Conservation (phyloP, 2,329 filamentous ascomycete species). For the Curvularia eragrostidis region DNA sequence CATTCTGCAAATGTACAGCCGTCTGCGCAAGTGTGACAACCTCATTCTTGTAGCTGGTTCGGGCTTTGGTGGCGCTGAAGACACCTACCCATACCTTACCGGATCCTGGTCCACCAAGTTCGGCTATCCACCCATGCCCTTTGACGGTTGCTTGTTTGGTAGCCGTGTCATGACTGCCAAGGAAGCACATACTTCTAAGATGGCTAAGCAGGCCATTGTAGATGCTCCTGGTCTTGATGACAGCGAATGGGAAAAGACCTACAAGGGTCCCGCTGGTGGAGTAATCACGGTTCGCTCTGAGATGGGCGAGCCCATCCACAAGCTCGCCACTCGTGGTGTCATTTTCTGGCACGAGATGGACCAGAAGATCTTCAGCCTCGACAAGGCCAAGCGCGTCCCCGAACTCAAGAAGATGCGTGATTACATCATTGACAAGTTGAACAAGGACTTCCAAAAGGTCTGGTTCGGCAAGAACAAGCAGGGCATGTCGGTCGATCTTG, state of each 20-base stretch:
- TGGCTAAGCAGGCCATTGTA: conserved; percentile 55
- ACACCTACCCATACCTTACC: conserved; percentile 57
- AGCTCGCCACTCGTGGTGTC: conserved; percentile 95
- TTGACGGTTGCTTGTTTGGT: conserved; percentile 56
- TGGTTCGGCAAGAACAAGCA: conserved; percentile 57
- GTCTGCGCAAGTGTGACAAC: conserved; percentile 55
- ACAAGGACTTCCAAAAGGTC: conserved; percentile 58
- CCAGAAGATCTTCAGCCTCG: conserved; percentile 93
- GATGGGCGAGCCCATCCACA: conserved; percentile 99
- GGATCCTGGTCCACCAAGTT: conserved; percentile 54
- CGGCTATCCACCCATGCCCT: conserved; percentile 57
- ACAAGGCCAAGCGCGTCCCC: conserved; percentile 71
- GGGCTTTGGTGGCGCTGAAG: conserved; percentile 57
- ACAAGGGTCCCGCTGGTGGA: conserved; percentile 79
- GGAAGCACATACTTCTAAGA: conserved; percentile 54
- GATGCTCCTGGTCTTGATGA: conserved; percentile 54
- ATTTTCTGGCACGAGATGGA: conserved; percentile 99
- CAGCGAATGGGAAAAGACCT: conserved; percentile 56
- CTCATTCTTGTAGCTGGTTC: conserved; percentile 57
- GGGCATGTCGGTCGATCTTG: conserved; percentile 54
- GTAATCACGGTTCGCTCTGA: conserved; percentile 96
- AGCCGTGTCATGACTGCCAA: conserved; percentile 58
- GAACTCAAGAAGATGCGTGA: conserved; percentile 54
- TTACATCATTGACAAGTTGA: conserved; percentile 56
- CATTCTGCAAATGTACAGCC: conserved; percentile 55